Conservation (phyloP, 2,329 filamentous ascomycete genomes). For the Colletotrichum lupini region DNA sequence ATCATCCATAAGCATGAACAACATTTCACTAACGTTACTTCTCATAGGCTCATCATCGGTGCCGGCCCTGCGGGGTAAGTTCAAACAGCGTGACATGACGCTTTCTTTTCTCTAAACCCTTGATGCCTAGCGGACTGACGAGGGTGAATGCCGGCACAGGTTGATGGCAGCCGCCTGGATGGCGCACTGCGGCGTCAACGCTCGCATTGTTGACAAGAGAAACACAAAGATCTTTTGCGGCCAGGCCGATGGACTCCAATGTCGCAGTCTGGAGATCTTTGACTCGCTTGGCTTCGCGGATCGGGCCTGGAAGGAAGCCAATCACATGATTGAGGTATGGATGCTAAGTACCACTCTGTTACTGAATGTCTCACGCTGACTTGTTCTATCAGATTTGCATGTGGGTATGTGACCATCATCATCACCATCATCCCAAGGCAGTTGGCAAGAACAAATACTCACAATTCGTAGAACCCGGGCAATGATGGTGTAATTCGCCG, state of each 20-base stretch:
- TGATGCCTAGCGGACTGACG: neutral
- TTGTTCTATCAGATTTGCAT: constrained; percentile 19
- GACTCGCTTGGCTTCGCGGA: constrained; percentile 77
- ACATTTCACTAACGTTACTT: neutral
- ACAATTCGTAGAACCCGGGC: constrained; percentile 68
- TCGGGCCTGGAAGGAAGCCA: constrained; percentile 72
- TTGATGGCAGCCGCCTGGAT: constrained; percentile 58
- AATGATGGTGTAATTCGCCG: constrained; percentile 66
- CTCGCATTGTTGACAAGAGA: constrained; percentile 59
- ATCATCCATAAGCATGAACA: too few relatives aligned
- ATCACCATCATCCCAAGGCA: neutral
- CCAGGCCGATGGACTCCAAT: constrained; percentile 64
- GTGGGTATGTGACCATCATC: constrained; percentile 24
- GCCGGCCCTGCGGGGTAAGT: constrained; percentile 44
- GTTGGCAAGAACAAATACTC: constrained; percentile 16
- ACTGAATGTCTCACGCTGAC: constrained; percentile 29
- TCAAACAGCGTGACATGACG: neutral
- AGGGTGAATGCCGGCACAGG: constrained; percentile 39
- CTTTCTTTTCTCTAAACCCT: neutral
- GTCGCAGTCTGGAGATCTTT: constrained; percentile 77
- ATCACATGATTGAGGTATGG: constrained; percentile 74
- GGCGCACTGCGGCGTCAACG: constrained; percentile 51
- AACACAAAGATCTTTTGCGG: constrained; percentile 52
- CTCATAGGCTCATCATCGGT: constrained; percentile 51
- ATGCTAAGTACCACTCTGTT: neutral